Percentiles rank a stretch among this genome's conserved stretches.
Conservation (phyloP, 106 monocot species). For the Acorus calamus region DNA sequence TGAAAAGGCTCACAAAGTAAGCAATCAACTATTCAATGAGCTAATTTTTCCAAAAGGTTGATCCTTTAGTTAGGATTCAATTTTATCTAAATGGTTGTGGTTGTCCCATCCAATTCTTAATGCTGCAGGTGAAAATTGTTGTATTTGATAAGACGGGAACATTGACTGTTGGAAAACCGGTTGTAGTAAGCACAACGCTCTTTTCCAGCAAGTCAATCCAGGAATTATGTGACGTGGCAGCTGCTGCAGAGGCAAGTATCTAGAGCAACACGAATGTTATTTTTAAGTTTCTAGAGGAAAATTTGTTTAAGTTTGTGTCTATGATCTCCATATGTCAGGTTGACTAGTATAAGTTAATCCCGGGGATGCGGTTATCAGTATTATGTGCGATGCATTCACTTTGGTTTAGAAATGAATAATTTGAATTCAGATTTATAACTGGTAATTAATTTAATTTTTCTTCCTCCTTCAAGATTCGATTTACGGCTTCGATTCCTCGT, state of each 20-base stretch:
- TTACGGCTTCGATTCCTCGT: no score
- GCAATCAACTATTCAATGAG: not conserved
- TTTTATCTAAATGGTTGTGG: no score
- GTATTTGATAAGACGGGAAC: constrained; percentile 96
- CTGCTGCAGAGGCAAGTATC: constrained; percentile 59
- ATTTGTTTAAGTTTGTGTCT: not conserved
- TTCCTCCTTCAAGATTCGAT: no score
- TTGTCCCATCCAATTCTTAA: not conserved
- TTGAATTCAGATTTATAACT: no score
- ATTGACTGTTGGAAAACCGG: constrained; percentile 59
- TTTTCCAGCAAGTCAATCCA: constrained; percentile 45
- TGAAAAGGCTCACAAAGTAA: constrained; percentile 87
- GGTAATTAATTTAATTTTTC: no score
- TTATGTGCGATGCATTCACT: no score
- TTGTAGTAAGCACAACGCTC: constrained; percentile 50
- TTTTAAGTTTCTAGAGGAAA: not conserved
- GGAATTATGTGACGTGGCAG: constrained; percentile 59
- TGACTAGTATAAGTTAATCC: no score
- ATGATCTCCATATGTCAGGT: not conserved
- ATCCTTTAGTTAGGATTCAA: not conserved
- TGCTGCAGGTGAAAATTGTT: constrained; percentile 54
- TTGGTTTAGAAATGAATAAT: no score
- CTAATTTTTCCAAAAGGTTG: constrained; percentile 1
- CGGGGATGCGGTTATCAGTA: no score
- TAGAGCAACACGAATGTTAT: not conserved